Evolutionary conservation across 129 eudicot genomes (phyloP).

Genomic region (Smallanthus sonchifolius): DNA sequence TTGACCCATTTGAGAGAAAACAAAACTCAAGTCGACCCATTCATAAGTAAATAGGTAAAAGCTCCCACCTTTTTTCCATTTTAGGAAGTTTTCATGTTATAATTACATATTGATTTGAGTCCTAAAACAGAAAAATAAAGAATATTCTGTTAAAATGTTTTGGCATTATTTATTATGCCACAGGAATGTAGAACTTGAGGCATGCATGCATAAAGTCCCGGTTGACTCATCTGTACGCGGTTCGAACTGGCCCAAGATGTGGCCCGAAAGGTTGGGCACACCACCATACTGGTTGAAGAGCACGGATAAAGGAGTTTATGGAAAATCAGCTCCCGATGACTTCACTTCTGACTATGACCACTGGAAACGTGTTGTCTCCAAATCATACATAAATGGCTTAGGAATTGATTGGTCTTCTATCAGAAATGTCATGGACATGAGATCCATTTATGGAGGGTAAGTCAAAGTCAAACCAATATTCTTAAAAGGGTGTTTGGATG

Average conservation of each 20-base stretch:
- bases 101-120: not conserved
- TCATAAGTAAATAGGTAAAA: not conserved
- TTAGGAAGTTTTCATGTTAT: not conserved
- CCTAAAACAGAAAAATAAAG: not conserved
- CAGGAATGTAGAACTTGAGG: slow-evolving; percentile 60
- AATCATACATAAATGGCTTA: slow-evolving; percentile 49
- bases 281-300: slow-evolving; percentile 54
- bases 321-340: slow-evolving; percentile 47
- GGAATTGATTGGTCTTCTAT: slow-evolving; percentile 60
- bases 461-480: slow-evolving; percentile 4
- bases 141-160: not conserved
- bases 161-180: slow-evolving; percentile 5
- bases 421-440: slow-evolving; percentile 73
- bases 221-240: slow-evolving; percentile 39
- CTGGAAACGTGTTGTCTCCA: slow-evolving; percentile 49
- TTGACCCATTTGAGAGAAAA: not conserved
- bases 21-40: not conserved
- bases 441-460: slow-evolving; percentile 73
- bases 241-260: slow-evolving; percentile 50
- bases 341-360: slow-evolving; percentile 46
- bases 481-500: not conserved
- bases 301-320: slow-evolving; percentile 48
- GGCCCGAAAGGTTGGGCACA: slow-evolving; percentile 58
- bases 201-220: slow-evolving; percentile 56
- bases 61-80: not conserved